These are phyloP conservation scores for Euclidium syriacum DNA, from an alignment of 345 rosid genomes.

Conservation along the genomic window DNA sequence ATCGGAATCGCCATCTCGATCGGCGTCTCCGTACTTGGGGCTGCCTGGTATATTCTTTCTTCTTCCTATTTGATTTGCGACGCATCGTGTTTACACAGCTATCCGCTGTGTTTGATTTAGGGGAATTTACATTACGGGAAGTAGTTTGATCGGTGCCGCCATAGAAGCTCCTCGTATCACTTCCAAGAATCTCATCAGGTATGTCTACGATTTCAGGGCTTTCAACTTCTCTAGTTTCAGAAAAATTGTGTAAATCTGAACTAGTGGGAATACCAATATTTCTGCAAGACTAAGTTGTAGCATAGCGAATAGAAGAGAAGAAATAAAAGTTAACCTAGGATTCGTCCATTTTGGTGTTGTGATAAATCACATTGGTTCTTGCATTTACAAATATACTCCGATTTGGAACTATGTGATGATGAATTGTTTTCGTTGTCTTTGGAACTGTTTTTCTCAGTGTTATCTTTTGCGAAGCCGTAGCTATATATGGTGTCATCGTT, in stretches of 20 bases:
- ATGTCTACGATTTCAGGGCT: not conserved
- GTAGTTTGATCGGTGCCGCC: constrained; percentile 99
- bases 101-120: constrained; percentile 21
- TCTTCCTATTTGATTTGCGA: not conserved
- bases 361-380: too few relatives aligned
- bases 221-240: not conserved
- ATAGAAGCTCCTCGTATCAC: constrained; percentile 97
- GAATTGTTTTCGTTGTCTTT: not conserved
- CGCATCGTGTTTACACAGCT: not conserved
- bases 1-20: constrained; percentile 91
- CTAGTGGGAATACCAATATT: too few relatives aligned
- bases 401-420: not conserved
- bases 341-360: too few relatives aligned
- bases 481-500: constrained; percentile 96
- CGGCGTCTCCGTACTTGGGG: constrained; percentile 99
- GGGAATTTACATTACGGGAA: constrained; percentile 97
- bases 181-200: constrained; percentile 97
- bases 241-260: not conserved
- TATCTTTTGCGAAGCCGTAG: constrained; percentile 98
- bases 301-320: not conserved
- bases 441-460: constrained; percentile 55
- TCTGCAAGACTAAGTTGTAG: not conserved
- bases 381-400: too few relatives aligned
- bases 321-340: not conserved
- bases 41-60: constrained; percentile 67